Conservation (phyloP, 2,329 filamentous ascomycete species). For the Fusarium albidum region DNA sequence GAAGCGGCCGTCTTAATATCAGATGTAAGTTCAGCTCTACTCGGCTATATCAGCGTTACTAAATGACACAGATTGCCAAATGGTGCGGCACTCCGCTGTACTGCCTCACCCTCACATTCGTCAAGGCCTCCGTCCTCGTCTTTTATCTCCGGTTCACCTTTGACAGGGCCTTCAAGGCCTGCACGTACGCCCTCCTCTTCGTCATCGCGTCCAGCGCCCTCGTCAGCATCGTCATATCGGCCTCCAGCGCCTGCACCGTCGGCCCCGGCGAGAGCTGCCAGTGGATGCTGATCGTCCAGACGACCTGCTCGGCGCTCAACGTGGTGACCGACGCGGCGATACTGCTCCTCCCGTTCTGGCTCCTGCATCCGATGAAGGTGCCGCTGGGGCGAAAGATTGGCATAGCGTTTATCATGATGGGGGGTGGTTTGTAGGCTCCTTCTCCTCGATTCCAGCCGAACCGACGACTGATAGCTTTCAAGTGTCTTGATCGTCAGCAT, state of each 20-base stretch:
- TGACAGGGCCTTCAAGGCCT: not conserved
- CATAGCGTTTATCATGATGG: conserved; percentile 14
- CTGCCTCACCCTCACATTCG: conserved; percentile 29
- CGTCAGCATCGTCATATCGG: not conserved
- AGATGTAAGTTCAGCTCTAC: too few relatives aligned
- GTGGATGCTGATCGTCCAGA: not conserved
- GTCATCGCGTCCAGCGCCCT: conserved; percentile 4
- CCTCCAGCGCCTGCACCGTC: not conserved
- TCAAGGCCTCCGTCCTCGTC: conserved; percentile 31
- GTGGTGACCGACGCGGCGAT: conserved; percentile 1
- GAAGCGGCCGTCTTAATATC: too few relatives aligned
- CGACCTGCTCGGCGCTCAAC: not conserved
- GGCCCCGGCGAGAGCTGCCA: not conserved
- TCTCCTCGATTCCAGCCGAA: not conserved
- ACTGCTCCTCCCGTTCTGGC: conserved; percentile 14
- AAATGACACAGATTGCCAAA: conserved; percentile 1
- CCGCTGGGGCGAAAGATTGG: conserved; percentile 3
- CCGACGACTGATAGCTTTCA: not conserved
- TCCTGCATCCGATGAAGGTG: conserved; percentile 13
- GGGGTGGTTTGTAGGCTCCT: conserved; percentile 15
- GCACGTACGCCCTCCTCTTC: not conserved
- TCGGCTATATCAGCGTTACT: too few relatives aligned
- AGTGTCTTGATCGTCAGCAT: conserved; percentile 18
- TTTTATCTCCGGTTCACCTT: conserved; percentile 34
- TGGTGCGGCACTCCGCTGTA: conserved; percentile 12